phyloP scores from a whole-genome alignment of 805 yeast species.

The Nakazawaea siamensis region DNA sequence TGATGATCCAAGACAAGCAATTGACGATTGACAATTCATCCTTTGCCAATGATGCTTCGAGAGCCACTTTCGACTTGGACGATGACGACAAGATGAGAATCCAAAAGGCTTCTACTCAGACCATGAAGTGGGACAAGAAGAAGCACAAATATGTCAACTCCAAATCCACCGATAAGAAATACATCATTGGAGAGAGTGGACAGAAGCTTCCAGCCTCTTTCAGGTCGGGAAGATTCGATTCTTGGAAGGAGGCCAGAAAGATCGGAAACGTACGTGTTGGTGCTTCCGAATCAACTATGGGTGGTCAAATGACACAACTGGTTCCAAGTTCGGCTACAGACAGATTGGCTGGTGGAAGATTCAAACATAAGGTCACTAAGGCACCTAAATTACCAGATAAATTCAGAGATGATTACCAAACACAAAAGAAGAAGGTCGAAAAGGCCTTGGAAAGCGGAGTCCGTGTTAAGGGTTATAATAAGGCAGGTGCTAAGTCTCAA shows the following conservation, averaged over 20 bases:
- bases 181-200: conserved; percentile 92
- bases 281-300: conserved; percentile 33
- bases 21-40: conserved; percentile 41
- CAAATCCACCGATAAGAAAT: conserved; percentile 74
- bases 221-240: conserved; percentile 84
- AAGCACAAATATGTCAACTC: conserved; percentile 83
- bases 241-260: conserved; percentile 76
- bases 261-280: conserved; percentile 45
- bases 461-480: conserved; percentile 57
- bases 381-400: conserved; percentile 93
- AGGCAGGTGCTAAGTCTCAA: conserved; percentile 43
- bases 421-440: conserved; percentile 74
- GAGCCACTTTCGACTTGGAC: conserved; percentile 78
- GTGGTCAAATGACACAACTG: conserved; percentile 21
- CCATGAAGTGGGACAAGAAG: conserved; percentile 88
- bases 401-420: conserved; percentile 76
- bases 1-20: conserved; percentile 76
- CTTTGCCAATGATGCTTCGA: conserved; percentile 77
- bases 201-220: conserved; percentile 86
- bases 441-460: conserved; percentile 74
- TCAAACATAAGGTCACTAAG: conserved; percentile 62
- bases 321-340: conserved; percentile 22
- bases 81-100: conserved; percentile 60
- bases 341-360: conserved; percentile 36
- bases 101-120: conserved; percentile 55